Conservation (phyloP, 306 rosid genomes). For the Coriaria nepalensis region DNA sequence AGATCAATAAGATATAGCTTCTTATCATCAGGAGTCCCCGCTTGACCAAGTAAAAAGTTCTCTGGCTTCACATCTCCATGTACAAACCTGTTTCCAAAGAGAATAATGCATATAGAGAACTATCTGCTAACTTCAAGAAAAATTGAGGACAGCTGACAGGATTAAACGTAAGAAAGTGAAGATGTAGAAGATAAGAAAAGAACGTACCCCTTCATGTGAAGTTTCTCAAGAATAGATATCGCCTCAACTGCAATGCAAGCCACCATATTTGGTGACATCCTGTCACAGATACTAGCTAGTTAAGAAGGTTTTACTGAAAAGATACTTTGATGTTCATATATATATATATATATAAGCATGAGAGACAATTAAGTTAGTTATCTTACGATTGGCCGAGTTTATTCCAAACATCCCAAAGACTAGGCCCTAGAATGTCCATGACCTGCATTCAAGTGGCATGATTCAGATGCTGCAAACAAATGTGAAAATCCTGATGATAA, state of each 20-base stretch:
- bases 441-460: conserved; percentile 38
- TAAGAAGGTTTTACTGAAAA: conserved; percentile 9
- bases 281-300: conserved; percentile 24
- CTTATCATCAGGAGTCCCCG: conserved; percentile 84
- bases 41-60: conserved; percentile 87
- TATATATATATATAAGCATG: background rate
- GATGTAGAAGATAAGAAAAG: background rate
- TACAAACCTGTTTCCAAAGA: conserved; percentile 49
- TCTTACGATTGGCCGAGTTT: conserved; percentile 73
- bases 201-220: conserved; percentile 79
- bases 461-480: conserved; percentile 21
- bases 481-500: conserved; percentile 4
- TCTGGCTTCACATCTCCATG: conserved; percentile 97
- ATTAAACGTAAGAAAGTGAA: background rate
- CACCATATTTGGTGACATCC: conserved; percentile 85
- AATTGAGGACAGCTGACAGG: background rate
- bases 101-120: conserved; percentile 7
- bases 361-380: conserved; percentile 14
- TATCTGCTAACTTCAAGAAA: conserved; percentile 1
- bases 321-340: background rate
- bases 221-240: conserved; percentile 91
- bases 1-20: conserved; percentile 85
- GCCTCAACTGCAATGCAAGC: conserved; percentile 97
- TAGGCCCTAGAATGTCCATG: conserved; percentile 97
- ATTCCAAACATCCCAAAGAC: conserved; percentile 95